Conservation (phyloP, 495 filamentous ascomycete species). For the Neurospora sp. region DNA sequence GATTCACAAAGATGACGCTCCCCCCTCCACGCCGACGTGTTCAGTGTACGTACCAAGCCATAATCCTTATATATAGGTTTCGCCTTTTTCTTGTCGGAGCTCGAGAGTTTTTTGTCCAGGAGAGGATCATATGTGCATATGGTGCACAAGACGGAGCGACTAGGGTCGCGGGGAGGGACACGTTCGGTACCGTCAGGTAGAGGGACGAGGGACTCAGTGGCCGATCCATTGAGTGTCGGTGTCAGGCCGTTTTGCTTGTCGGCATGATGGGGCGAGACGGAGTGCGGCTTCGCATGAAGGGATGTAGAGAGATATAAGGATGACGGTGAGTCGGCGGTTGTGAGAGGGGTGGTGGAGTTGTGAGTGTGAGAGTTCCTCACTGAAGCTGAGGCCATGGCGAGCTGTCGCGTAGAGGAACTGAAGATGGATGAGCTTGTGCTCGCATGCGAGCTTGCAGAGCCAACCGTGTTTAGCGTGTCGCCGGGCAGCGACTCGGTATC, state of each 20-base stretch:
- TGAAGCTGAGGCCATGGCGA: conserved; percentile 40
- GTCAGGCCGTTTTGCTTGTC: conserved; percentile 15
- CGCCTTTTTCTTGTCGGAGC: conserved; percentile 52
- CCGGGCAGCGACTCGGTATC: conserved; percentile 48
- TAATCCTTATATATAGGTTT: conserved; percentile 66
- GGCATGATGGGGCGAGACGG: conserved; percentile 22
- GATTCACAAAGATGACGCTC: conserved; percentile 47
- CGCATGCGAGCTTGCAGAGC: conserved; percentile 54
- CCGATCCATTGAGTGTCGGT: conserved; percentile 14
- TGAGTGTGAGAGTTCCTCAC: conserved; percentile 39
- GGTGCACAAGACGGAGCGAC: conserved; percentile 52
- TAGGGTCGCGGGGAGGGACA: conserved; percentile 50
- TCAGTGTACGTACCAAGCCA: conserved; percentile 48
- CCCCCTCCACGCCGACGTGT: conserved; percentile 28
- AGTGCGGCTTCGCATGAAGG: conserved; percentile 24
- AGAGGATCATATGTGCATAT: conserved; percentile 65
- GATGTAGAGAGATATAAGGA: conserved; percentile 39
- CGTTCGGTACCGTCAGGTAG: conserved; percentile 34
- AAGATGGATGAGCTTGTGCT: conserved; percentile 57
- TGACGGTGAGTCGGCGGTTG: conserved; percentile 66
- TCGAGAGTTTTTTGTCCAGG: conserved; percentile 39
- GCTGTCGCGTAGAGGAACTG: conserved; percentile 39
- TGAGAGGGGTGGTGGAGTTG: conserved; percentile 56
- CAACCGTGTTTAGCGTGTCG: conserved; percentile 53
- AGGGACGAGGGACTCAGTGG: conserved; percentile 39